Conservation (phyloP, 805 yeast species). For the Candida parachauliodes region DNA sequence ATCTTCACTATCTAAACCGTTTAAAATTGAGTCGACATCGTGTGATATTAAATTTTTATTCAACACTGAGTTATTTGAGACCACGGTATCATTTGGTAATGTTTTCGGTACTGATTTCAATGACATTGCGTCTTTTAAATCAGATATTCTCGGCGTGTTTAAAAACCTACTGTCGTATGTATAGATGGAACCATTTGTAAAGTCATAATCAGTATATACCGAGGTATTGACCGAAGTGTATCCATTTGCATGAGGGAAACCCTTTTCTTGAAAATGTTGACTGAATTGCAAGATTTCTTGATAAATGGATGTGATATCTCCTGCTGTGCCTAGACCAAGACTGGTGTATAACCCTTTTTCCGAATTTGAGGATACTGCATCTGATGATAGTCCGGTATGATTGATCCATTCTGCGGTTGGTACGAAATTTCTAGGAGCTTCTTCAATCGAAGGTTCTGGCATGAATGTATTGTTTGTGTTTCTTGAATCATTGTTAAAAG, state of each 20-base stretch:
- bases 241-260: slow-evolving; percentile 7
- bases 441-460: slow-evolving; percentile 1
- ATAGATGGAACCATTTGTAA: slow-evolving; percentile 15
- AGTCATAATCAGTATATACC: neutral
- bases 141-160: slow-evolving; percentile 32
- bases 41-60: slow-evolving; percentile 27
- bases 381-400: slow-evolving; percentile 7
- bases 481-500: slow-evolving; percentile 8
- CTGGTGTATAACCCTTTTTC: slow-evolving; percentile 10
- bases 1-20: slow-evolving; percentile 32
- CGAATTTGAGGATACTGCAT: slow-evolving; percentile 4
- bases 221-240: slow-evolving; percentile 2
- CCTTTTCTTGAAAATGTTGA: slow-evolving; percentile 7
- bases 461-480: slow-evolving; percentile 5
- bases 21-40: slow-evolving; percentile 33
- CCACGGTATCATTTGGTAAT: neutral
- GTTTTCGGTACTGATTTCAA: neutral
- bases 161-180: slow-evolving; percentile 13
- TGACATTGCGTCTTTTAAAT: slow-evolving; percentile 28
- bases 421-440: slow-evolving; percentile 3
- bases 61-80: slow-evolving; percentile 24
- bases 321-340: slow-evolving; percentile 37
- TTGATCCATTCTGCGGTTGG: slow-evolving; percentile 1
- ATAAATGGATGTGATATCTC: slow-evolving; percentile 39
- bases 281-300: slow-evolving; percentile 23